Base-by-base conservation (phyloP, 306 rosid genomes). In the Heteromeles arbutifolia region DNA sequence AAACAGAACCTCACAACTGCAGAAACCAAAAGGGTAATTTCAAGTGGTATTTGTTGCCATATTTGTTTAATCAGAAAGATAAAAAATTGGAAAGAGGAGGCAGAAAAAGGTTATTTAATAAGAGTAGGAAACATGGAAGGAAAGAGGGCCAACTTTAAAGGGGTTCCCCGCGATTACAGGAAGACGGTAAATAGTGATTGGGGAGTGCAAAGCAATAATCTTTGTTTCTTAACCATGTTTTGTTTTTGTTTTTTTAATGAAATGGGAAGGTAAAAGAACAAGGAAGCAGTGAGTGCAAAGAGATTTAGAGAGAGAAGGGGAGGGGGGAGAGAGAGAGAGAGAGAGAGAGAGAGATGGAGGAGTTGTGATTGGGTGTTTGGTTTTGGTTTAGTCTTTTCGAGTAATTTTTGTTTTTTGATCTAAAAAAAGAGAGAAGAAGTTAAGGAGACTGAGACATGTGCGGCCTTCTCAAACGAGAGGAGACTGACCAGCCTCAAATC, bases 401-500 rank as follows among this genome's bases (percentile, higher is more conserved):
- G 52, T 37, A 56, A 72, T 41, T 41, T 13, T 34, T 54, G n/a
- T 21, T 73, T 39, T 28, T 50, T 50, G 54, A 59, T 52, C 68
- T 74, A 62, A 74, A 74, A 74, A 44, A 62, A 74, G 77, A 43
- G n/a, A 1, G 64, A 11, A 11, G 48, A 18, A 21, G 22, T 18
- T 3, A 2, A 31, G 21, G 59, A 72, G 34, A 56, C 53, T 57
- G 26, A 57, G 70, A 44, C 70, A 44, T 62, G 48, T 61, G 70
- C 70, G 77, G 70, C 69, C 43, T 73, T 26, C 77, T 39, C 68
- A 58, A 25, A 58, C 32, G 19, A 25, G 43, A 70, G 75, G 77
- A 80, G 73, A 62, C 43, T 64, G 77, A 57, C 70, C 74, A 53
- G 78, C 84, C 84, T 81, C 65, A 65, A 62, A 50, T 65, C 57